A percentile compares a stretch with the other conserved stretches of the same genome.
phyloP scores from a whole-genome alignment of 805 yeast species.

The Jamesozyma lodderae region DNA sequence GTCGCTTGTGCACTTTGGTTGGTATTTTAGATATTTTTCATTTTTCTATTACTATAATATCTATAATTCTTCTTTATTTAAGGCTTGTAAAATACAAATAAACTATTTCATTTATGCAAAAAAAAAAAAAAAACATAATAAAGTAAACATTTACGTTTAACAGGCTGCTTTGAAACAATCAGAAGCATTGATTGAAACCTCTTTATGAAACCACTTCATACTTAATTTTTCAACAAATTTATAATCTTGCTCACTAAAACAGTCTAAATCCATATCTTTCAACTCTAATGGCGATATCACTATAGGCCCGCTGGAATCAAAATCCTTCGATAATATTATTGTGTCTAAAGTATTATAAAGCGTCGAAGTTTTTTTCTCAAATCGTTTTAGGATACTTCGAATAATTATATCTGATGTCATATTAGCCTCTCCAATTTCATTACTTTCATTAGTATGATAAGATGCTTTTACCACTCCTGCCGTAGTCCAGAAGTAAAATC shows the following conservation, averaged over 20 bases:
- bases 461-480: slow-evolving; percentile 24
- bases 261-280: slow-evolving; percentile 22
- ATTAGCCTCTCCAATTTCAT: not conserved
- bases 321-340: slow-evolving; percentile 11
- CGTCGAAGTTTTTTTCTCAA: slow-evolving; percentile 12
- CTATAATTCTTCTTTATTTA: too few species aligned
- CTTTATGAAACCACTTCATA: slow-evolving; percentile 17
- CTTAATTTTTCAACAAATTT: slow-evolving; percentile 17
- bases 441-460: slow-evolving; percentile 10
- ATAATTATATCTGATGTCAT: not conserved
- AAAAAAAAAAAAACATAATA: not conserved
- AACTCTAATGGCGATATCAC: slow-evolving; percentile 16
- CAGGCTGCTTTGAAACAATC: slow-evolving; percentile 4
- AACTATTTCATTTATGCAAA: not conserved
- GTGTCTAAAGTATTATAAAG: slow-evolving; percentile 13
- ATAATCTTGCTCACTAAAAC: slow-evolving; percentile 28
- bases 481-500: slow-evolving; percentile 23
- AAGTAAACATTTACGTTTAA: not conserved
- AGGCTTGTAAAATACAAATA: too few species aligned
- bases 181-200: slow-evolving; percentile 3
- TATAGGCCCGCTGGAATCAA: slow-evolving; percentile 9
- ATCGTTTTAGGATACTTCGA: slow-evolving; percentile 12
- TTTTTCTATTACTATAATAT: too few species aligned
- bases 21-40: slow-evolving; percentile 20
- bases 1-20: slow-evolving; percentile 40